These are phyloP conservation scores for Cladosporium sp. DNA, from an alignment of 2,329 filamentous ascomycete genomes.

Conservation along the genomic window DNA sequence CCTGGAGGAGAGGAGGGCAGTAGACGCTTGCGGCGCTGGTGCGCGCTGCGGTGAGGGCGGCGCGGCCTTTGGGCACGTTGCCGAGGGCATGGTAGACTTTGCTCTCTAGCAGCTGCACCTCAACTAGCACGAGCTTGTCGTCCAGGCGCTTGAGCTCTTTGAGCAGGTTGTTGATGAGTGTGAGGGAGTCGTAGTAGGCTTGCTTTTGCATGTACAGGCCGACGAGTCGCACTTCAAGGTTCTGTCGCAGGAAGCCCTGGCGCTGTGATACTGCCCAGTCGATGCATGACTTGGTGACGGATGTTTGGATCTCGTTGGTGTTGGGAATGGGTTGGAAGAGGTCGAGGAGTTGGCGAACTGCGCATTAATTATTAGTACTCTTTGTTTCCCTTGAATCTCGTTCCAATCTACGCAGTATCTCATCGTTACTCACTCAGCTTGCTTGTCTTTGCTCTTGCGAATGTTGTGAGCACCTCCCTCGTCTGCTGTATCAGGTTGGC, in stretches of 20 bases:
- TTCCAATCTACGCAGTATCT: background rate
- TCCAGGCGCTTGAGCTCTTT: conserved; percentile 96
- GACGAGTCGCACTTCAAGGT: conserved; percentile 93
- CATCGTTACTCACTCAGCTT: conserved; percentile 73
- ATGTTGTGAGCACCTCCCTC: conserved; percentile 85
- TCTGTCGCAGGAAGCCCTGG: conserved; percentile 93
- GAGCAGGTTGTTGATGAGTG: conserved; percentile 91
- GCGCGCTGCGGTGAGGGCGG: conserved; percentile 87
- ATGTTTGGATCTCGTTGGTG: conserved; percentile 88
- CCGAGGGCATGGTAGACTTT: conserved; percentile 95
- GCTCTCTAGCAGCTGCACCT: conserved; percentile 96
- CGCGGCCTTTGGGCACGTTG: conserved; percentile 92
- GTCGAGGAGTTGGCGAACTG: conserved; percentile 90
- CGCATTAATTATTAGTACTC: background rate
- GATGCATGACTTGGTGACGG: conserved; percentile 97
- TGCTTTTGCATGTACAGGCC: conserved; percentile 95
- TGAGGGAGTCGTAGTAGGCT: conserved; percentile 93
- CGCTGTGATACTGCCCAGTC: conserved; percentile 96
- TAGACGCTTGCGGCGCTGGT: conserved; percentile 97
- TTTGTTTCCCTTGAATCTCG: background rate
- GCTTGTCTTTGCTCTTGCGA: conserved; percentile 97
- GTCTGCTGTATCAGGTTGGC: conserved; percentile 87
- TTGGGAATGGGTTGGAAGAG: conserved; percentile 91
- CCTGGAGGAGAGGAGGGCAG: conserved; percentile 90
- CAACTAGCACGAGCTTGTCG: conserved; percentile 95